Evolutionary conservation across 1,284 basidiomycete species (phyloP), one percentile per base, ranked within the genome.

Genomic region (Microbotryomycetes sp.): DNA sequence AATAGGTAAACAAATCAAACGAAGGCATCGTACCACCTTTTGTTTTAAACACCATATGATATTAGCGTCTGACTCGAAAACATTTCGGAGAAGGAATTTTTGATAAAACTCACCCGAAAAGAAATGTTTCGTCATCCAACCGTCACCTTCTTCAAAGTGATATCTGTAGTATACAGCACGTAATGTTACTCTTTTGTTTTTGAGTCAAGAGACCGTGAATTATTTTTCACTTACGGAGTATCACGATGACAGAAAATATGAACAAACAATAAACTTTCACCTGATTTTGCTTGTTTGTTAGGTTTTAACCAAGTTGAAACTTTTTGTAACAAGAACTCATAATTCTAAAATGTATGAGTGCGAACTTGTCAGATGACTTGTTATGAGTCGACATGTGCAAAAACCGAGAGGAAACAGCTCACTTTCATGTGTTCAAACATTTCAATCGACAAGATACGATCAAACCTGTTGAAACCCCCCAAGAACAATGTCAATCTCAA

Each of bases 341-440:
- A 88, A 71, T 86, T 86, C 77, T 86, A n/a, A n/a, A n/a, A n/a
- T n/a, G n/a, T n/a, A n/a, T n/a, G n/a, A n/a, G n/a, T n/a, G 58
- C 54, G 48, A 49, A 48, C 14, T 12, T 45, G 28, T 6, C 9
- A 7, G 36, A 42, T 16, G 22, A 46, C 54, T 31, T 19, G 16
- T 56, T 42, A 42, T 42, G 36, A 42, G 9, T 58, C 25, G 26
- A 28, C 7, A 53, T 22, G 26, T 19, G 26, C 25, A 36, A 14
- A 19, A 59, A 19, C 6, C 5, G 28, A 6, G 12, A 4, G 47
- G 28, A 23, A 6, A 22, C 3, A 30, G 23, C 54, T 29, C 49
- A 49, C 19, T 60, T 66, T 87, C 86, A 87, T 87, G 72, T 89
- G 87, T 70, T 89, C 87, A 66, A 89, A 86, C 86, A 89, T 88